Percentiles rank a stretch among this genome's conserved stretches.
These are phyloP conservation scores for Fomitopsis palustris DNA, from an alignment of 1,284 basidiomycete genomes.

Conservation along the genomic window DNA sequence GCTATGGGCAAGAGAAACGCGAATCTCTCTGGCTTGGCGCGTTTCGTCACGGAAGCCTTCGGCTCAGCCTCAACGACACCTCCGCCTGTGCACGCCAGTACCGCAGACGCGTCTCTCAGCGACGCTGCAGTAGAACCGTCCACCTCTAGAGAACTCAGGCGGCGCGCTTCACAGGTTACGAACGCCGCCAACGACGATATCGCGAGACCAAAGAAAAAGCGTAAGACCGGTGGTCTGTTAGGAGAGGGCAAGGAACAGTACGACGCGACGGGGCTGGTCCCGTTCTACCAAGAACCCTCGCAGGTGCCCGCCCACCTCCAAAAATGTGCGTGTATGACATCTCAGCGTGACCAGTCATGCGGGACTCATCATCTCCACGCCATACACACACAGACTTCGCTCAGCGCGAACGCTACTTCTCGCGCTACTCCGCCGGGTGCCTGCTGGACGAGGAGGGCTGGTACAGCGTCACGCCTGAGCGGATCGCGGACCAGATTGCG, in stretches of 20 bases:
- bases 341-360: neutral
- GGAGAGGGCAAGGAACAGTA: constrained; percentile 38
- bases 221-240: constrained; percentile 26
- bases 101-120: neutral
- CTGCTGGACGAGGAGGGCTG: constrained; percentile 88
- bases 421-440: constrained; percentile 75
- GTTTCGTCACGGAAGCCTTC: constrained; percentile 44
- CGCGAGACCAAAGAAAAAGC: constrained; percentile 28
- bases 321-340: constrained; percentile 73
- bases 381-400: constrained; percentile 62
- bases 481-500: constrained; percentile 88
- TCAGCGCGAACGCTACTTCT: constrained; percentile 81
- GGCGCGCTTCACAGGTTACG: neutral
- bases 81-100: neutral
- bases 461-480: constrained; percentile 96
- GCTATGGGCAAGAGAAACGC: constrained; percentile 35
- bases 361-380: too few relatives aligned
- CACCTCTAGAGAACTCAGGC: neutral
- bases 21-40: constrained; percentile 47
- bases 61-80: constrained; percentile 8
- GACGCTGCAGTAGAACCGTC: neutral
- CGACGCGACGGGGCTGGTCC: constrained; percentile 71
- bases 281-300: constrained; percentile 56
- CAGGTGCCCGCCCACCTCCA: constrained; percentile 74
- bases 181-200: neutral